Percentiles rank a stretch among this genome's conserved stretches.
These are phyloP conservation scores for Trichosporon sp. DNA, from an alignment of 1,284 basidiomycete species.

Conservation along the genomic window DNA sequence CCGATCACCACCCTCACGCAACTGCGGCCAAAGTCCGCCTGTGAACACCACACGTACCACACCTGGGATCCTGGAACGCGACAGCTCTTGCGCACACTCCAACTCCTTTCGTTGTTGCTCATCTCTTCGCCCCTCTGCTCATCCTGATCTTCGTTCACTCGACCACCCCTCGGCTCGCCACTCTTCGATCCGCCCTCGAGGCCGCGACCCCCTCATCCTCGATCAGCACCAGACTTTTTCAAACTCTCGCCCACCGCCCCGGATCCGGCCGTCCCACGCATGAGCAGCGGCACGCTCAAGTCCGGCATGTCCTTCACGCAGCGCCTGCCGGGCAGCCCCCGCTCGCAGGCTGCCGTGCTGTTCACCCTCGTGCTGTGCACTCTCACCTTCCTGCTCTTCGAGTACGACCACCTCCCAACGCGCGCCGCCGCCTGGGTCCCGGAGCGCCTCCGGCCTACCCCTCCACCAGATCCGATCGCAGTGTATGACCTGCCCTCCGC, in stretches of 20 bases:
- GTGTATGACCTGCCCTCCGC: background rate
- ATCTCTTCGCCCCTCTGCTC: background rate
- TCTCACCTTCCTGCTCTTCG: slow-evolving; percentile 6
- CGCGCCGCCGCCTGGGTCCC: slow-evolving; percentile 1
- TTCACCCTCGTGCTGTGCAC: background rate
- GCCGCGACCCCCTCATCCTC: too few species aligned
- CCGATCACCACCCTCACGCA: background rate
- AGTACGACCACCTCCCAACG: slow-evolving; percentile 1
- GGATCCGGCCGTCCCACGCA: background rate
- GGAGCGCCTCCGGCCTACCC: background rate
- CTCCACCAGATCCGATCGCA: background rate
- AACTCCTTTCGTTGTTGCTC: background rate
- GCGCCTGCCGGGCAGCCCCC: background rate
- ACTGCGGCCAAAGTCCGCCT: background rate
- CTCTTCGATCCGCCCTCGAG: background rate
- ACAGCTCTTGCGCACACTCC: background rate
- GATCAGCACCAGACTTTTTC: background rate
- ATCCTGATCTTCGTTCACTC: background rate
- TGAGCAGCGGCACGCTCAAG: background rate
- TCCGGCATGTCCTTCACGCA: background rate
- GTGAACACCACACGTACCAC: too few species aligned
- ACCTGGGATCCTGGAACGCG: too few species aligned
- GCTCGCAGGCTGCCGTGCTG: background rate
- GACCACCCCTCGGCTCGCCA: background rate
- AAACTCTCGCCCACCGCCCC: background rate